Evolutionary conservation across 1,284 basidiomycete species (phyloP).

Genomic region (Cerrena zonata): DNA sequence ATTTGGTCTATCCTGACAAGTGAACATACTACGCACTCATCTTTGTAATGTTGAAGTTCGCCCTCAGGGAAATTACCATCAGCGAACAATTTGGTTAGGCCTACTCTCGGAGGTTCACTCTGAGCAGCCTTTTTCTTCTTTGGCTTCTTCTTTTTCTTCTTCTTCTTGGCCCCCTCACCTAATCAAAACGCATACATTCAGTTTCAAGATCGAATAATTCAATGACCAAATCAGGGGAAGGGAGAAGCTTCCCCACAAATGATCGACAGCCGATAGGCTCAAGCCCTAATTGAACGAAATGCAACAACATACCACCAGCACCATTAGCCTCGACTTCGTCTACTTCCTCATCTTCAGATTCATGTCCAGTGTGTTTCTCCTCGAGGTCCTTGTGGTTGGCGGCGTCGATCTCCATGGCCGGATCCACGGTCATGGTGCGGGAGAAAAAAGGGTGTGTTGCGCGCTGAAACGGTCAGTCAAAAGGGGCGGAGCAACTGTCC

Average conservation of each 20-base stretch:
- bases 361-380: conserved; percentile 15
- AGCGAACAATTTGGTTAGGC: conserved; percentile 85
- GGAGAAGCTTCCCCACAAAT: not conserved
- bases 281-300: not conserved
- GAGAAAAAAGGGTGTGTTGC: not conserved
- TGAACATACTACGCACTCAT: conserved; percentile 57
- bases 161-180: conserved; percentile 42
- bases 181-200: not conserved
- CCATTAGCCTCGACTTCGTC: not conserved
- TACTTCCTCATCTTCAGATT: conserved; percentile 4
- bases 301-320: not conserved
- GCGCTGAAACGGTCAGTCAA: too few species aligned
- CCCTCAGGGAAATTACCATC: conserved; percentile 86
- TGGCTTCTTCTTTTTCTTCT: conserved; percentile 91
- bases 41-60: conserved; percentile 86
- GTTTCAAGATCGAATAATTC: too few species aligned
- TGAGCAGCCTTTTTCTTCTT: conserved; percentile 78
- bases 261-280: not conserved
- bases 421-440: not conserved
- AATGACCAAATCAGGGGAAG: not conserved
- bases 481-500: too few species aligned
- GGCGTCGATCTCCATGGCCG: conserved; percentile 9
- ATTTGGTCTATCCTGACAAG: conserved; percentile 8
- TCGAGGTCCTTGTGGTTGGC: conserved; percentile 12
- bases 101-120: conserved; percentile 90